phyloP scores from a whole-genome alignment of 306 rosid species.

The Cajanus cajan region DNA sequence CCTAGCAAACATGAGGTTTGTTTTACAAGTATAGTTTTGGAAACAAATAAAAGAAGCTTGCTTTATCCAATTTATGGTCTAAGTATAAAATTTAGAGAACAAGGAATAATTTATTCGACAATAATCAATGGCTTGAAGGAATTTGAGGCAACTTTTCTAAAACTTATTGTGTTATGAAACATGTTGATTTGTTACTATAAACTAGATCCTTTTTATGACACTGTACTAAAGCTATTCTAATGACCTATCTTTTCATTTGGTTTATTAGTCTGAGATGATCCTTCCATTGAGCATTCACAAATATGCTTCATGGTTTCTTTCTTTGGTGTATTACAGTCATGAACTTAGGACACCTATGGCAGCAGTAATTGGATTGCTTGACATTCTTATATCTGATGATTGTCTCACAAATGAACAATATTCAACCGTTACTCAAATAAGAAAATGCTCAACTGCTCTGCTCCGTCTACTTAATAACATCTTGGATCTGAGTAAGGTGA shows the following conservation, averaged over 20 bases:
- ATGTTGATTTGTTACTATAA: neutral
- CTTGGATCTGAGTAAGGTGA: conserved; percentile 93
- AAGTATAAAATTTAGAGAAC: neutral
- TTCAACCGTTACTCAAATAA: conserved; percentile 85
- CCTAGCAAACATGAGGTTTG: conserved; percentile 97
- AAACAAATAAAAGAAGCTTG: neutral
- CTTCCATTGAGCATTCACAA: conserved; percentile 6
- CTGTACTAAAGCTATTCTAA: neutral
- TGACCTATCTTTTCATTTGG: neutral
- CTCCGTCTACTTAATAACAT: conserved; percentile 98
- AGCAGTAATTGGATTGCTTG: conserved; percentile 95
- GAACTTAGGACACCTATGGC: conserved; percentile 99
- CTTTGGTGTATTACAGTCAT: conserved; percentile 60
- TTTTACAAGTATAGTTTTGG: conserved; percentile 9
- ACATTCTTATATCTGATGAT: conserved; percentile 95
- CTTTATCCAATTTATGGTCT: neutral
- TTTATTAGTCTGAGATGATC: neutral
- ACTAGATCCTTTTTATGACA: neutral
- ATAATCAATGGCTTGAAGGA: neutral
- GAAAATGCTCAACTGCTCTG: conserved; percentile 94
- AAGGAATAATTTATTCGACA: neutral
- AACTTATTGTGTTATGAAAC: neutral
- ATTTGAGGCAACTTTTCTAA: neutral
- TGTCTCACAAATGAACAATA: conserved; percentile 95
- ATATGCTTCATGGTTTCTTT: conserved; percentile 3